These are phyloP conservation scores for Stevia rebaudiana DNA, from an alignment of 140 eudicot genomes.

Conservation along the genomic window DNA sequence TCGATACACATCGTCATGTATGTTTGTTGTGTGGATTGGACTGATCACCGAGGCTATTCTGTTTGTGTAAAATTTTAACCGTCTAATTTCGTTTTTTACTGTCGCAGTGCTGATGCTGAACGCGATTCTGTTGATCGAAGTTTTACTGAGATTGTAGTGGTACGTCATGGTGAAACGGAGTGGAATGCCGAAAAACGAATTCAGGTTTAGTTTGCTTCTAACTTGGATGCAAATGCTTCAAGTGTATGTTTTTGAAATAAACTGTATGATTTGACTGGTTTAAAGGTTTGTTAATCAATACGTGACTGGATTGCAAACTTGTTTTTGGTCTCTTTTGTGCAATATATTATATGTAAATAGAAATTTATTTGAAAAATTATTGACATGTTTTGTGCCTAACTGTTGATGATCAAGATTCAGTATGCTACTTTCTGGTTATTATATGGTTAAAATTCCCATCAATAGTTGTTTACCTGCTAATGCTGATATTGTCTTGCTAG, in stretches of 20 bases:
- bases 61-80: background rate
- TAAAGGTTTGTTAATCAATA: background rate
- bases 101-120: slow-evolving; percentile 23
- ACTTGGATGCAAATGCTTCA: background rate
- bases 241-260: background rate
- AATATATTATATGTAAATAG: background rate
- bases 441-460: background rate
- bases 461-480: slow-evolving; percentile 4
- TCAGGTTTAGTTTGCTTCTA: slow-evolving; percentile 43
- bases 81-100: background rate
- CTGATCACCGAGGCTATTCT: slow-evolving; percentile 1
- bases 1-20: background rate
- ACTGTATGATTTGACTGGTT: background rate
- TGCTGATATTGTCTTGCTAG: slow-evolving; percentile 10
- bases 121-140: slow-evolving; percentile 2
- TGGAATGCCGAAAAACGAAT: slow-evolving; percentile 69
- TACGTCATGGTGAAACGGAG: slow-evolving; percentile 94
- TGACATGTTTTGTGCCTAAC: background rate
- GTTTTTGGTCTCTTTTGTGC: background rate
- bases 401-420: background rate
- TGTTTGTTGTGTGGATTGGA: background rate
- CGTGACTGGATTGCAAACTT: background rate
- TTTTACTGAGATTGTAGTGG: slow-evolving; percentile 57
- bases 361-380: background rate
- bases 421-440: slow-evolving; percentile 1